phyloP scores from a whole-genome alignment of 2,329 filamentous ascomycete species.

The Zymoseptoria crescenta region DNA sequence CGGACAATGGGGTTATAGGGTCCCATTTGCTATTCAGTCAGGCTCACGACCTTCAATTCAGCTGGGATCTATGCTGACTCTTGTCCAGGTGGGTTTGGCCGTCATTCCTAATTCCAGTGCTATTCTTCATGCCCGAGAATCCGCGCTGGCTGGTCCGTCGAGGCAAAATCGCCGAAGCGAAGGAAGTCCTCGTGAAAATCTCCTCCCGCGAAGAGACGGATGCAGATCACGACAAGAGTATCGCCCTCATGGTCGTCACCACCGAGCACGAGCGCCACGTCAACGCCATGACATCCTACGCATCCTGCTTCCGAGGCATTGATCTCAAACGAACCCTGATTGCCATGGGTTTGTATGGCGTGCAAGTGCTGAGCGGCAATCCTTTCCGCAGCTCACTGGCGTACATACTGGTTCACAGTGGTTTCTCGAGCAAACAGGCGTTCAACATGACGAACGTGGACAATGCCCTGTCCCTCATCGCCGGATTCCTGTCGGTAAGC shows the following conservation, averaged over 20 bases:
- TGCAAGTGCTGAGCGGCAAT: constrained; percentile 7
- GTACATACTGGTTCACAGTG: not conserved
- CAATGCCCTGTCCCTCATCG: no score
- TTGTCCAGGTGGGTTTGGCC: constrained; percentile 42
- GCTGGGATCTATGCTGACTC: no score
- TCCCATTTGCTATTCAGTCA: no score
- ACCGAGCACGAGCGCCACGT: constrained; percentile 1
- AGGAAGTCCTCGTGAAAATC: constrained; percentile 6
- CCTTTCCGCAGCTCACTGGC: constrained; percentile 6
- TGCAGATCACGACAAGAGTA: constrained; percentile 1
- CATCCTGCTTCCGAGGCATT: not conserved
- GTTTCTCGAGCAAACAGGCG: not conserved
- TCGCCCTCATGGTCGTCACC: constrained; percentile 4
- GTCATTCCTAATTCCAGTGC: constrained; percentile 24
- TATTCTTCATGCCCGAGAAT: constrained; percentile 22
- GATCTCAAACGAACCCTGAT: not conserved
- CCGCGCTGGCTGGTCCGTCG: constrained; percentile 26
- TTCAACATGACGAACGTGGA: not conserved
- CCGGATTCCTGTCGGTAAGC: no score
- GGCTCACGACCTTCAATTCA: no score
- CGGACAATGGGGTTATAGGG: no score
- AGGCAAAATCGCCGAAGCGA: constrained; percentile 18
- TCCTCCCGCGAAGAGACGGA: no score
- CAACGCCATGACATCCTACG: not conserved
- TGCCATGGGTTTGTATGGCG: constrained; percentile 4